phyloP scores from a whole-genome alignment of 139 green algal species.

The Micromonas pusilla region DNA sequence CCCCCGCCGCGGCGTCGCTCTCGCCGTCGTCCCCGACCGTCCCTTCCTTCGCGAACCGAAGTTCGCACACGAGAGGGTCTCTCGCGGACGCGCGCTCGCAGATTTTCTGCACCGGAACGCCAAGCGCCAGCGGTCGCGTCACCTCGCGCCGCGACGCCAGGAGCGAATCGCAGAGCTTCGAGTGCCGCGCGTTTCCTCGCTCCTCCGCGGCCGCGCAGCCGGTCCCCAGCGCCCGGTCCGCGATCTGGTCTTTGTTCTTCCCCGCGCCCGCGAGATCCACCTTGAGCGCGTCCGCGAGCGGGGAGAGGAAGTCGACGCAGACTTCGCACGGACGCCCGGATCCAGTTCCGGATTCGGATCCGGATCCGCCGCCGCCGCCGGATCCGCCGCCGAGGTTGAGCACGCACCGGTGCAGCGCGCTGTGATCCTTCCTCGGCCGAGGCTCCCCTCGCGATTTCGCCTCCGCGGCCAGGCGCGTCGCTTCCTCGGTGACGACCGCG shows the following conservation, averaged over 20 bases:
- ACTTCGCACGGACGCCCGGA: neutral
- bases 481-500: neutral
- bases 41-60: constrained; percentile 21
- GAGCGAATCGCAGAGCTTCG: constrained; percentile 24
- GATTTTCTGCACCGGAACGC: constrained; percentile 9
- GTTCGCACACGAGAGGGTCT: constrained; percentile 13
- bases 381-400: neutral
- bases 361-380: neutral
- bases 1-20: neutral
- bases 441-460: neutral
- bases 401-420: neutral
- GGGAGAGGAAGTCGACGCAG: neutral
- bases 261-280: neutral
- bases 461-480: neutral
- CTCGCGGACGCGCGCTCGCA: constrained; percentile 20
- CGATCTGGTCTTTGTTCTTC: neutral
- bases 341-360: neutral
- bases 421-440: neutral
- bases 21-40: neutral
- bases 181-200: neutral
- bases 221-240: neutral
- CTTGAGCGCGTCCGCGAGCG: neutral
- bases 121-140: neutral
- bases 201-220: neutral
- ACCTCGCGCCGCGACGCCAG: neutral